Evolutionary conservation across 1,139 yeast species (phyloP).

Genomic region (Geotrichum europaeum): DNA sequence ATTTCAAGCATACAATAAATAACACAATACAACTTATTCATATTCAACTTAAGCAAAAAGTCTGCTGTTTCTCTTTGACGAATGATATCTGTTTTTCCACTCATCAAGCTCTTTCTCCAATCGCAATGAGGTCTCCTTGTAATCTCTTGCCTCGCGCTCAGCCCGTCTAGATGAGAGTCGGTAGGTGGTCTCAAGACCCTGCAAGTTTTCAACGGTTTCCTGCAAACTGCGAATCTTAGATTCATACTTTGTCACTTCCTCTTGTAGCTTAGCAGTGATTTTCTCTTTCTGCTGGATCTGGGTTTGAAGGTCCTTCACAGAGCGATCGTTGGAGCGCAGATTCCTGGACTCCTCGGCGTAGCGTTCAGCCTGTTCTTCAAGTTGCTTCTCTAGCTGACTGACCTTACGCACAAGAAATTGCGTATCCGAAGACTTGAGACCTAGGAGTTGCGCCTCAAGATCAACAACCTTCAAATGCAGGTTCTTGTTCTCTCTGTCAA

Average conservation of each 20-base stretch:
- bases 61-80: conserved; percentile 7
- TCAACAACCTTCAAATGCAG: conserved; percentile 32
- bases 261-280: conserved; percentile 28
- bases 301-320: conserved; percentile 29
- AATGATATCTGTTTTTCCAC: conserved; percentile 46
- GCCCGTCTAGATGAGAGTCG: conserved; percentile 41
- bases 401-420: conserved; percentile 30
- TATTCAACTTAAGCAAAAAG: background rate
- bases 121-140: conserved; percentile 48
- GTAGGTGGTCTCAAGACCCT: conserved; percentile 41
- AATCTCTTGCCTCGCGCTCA: conserved; percentile 46
- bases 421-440: conserved; percentile 22
- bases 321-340: conserved; percentile 31
- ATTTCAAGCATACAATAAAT: no score
- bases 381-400: conserved; percentile 34
- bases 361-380: conserved; percentile 35
- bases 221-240: conserved; percentile 37
- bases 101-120: conserved; percentile 62
- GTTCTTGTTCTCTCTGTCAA: conserved; percentile 32
- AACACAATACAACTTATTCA: background rate
- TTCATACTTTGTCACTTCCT: conserved; percentile 33
- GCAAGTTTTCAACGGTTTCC: conserved; percentile 38
- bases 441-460: conserved; percentile 31
- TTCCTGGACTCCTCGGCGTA: conserved; percentile 34
- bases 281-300: conserved; percentile 29